Conservation (phyloP, 164 flowering plant species). For the Nymphaea colorata region DNA sequence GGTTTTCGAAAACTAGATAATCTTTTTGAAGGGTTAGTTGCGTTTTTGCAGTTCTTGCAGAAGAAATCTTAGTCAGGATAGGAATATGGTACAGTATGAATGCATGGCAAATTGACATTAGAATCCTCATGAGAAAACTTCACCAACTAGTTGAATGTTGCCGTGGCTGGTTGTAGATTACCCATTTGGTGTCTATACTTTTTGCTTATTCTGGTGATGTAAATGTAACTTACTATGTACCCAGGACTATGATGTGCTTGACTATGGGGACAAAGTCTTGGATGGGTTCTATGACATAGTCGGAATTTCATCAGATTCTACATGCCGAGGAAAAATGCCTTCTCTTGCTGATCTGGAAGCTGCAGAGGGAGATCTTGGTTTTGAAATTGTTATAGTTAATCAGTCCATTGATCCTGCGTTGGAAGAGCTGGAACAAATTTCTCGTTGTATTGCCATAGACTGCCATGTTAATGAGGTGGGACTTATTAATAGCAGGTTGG, state of each 20-base stretch:
- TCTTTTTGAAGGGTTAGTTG: too few relatives aligned
- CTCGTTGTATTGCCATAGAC: conserved; percentile 72
- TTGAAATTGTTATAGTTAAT: conserved; percentile 76
- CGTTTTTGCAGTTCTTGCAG: too few relatives aligned
- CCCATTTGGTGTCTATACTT: neutral
- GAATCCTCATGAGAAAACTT: too few relatives aligned
- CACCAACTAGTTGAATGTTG: too few relatives aligned
- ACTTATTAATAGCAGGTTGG: conserved; percentile 44
- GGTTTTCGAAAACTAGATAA: too few relatives aligned
- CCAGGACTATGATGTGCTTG: conserved; percentile 87
- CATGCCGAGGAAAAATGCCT: conserved; percentile 32
- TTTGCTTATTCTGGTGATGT: neutral
- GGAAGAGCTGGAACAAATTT: conserved; percentile 80
- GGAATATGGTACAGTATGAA: too few relatives aligned
- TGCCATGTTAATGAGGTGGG: conserved; percentile 41
- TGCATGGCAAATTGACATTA: too few relatives aligned
- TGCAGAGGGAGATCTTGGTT: conserved; percentile 44
- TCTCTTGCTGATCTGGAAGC: conserved; percentile 70
- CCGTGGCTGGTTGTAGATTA: neutral
- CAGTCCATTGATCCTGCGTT: conserved; percentile 63
- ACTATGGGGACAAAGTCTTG: conserved; percentile 77
- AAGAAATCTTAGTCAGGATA: too few relatives aligned
- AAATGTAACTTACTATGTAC: too few relatives aligned
- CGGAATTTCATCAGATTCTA: conserved; percentile 24
- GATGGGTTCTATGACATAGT: conserved; percentile 96